phyloP scores from a whole-genome alignment of 352 stramenopile species.

The Globisporangium megalacanthum region DNA sequence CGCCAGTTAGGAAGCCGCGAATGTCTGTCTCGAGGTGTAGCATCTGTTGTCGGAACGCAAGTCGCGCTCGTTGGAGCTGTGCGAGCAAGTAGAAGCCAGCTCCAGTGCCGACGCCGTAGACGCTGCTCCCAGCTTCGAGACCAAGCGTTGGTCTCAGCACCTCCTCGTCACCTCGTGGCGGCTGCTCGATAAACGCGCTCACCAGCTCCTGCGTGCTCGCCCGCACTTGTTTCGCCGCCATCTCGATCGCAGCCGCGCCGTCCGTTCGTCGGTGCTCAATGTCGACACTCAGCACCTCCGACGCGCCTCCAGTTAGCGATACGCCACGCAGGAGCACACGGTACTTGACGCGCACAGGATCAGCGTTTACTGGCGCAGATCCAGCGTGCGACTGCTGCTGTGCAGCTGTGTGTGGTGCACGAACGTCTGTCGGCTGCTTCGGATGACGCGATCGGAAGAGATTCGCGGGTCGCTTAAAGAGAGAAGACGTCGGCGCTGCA shows the following conservation, averaged over 20 bases:
- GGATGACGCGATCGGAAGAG: conserved; percentile 18
- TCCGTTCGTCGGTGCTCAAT: conserved; percentile 5
- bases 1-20: conserved; percentile 37
- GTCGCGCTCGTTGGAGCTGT: conserved; percentile 17
- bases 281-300: conserved; percentile 11
- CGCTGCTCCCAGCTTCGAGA: conserved; percentile 14
- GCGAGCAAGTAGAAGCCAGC: conserved; percentile 44
- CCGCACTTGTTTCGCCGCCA: neutral
- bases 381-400: neutral
- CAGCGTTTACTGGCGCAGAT: neutral
- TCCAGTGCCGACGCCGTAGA: conserved; percentile 19
- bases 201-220: conserved; percentile 1
- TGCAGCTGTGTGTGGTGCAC: neutral
- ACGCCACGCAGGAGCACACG: conserved; percentile 10
- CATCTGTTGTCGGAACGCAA: conserved; percentile 19
- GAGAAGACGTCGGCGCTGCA: conserved; percentile 10
- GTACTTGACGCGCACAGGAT: conserved; percentile 4
- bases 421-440: conserved; percentile 11
- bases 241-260: conserved; percentile 2
- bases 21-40: conserved; percentile 39
- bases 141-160: conserved; percentile 35
- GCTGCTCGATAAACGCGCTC: conserved; percentile 11
- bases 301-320: neutral
- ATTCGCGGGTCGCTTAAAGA: conserved; percentile 21
- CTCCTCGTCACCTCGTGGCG: conserved; percentile 44